Evolutionary conservation across 495 filamentous ascomycete genomes (phyloP), one percentile per base, ranked within the genome.

Genomic region (Pseudotulostoma volvatum): DNA sequence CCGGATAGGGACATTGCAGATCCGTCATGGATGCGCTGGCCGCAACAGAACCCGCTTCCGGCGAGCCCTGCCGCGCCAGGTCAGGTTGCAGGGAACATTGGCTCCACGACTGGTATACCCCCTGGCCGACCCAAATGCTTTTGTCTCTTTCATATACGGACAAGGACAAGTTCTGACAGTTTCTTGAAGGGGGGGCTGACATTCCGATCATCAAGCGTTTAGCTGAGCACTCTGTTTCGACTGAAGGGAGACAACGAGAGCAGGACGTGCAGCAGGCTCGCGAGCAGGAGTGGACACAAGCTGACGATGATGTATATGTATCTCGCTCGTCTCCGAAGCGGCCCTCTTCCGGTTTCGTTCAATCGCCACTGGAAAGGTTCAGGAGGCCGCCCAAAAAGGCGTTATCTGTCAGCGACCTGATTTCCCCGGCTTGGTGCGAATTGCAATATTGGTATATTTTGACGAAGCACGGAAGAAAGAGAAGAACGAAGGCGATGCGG

Each of bases 351-450:
- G n/a, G n/a, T n/a, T n/a, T 73, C 46, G 40, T 58, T 4, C 58
- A 67, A 21, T 69, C 79, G 0, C 79, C 76, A 0, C 57, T 81
- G 17, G 71, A 85, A 39, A 78, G 84, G 21, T 96, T 93, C 51
- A 77, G 90, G 16, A 74, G 71, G 1, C 67, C 70, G 15, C 82
- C 82, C 0, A 78, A 71, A 46, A 87, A 82, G 47, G 71, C 81
- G 0, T 71, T 97, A n/a, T 84, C 81, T 1, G 90, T 97, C 3
- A 82, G 84, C 1, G 90, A 97, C 55, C 53, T 97, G 31, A 71
- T 88, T 1, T 79, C 80, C 9, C 85, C 85, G 1, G 74, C 86
- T 7, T 97, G 90, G 90, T 97, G 90, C 54, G 92, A 97, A 55
- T 57, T 95, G 33, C 90, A 97, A 53, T 88, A 93, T 47, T 81